Evolutionary conservation across 495 filamentous ascomycete species (phyloP).

Genomic region (Terfezia boudieri): DNA sequence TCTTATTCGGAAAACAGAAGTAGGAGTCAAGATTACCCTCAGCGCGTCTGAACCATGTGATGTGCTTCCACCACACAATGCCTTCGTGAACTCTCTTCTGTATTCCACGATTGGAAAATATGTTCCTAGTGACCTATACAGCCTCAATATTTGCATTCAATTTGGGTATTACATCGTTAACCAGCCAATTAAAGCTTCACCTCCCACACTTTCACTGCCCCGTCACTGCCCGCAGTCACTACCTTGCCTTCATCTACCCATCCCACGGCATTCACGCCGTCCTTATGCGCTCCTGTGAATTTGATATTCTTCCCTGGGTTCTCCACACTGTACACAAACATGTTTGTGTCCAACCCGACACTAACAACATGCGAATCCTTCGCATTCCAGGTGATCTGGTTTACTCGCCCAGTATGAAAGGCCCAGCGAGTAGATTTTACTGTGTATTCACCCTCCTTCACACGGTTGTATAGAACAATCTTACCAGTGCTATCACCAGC

Average conservation of each 20-base stretch:
- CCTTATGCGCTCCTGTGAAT: conserved; percentile 70
- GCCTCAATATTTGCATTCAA: no score
- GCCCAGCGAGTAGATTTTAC: conserved; percentile 64
- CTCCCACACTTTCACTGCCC: conserved; percentile 72
- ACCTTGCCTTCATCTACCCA: conserved; percentile 58
- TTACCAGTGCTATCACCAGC: conserved; percentile 69
- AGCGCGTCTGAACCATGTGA: no score
- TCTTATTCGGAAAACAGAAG: no score
- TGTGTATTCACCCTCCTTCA: conserved; percentile 23
- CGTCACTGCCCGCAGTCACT: conserved; percentile 64
- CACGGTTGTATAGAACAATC: conserved; percentile 51
- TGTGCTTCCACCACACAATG: no score
- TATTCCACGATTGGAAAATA: no score
- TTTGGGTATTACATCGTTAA: no score
- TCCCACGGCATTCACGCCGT: conserved; percentile 69
- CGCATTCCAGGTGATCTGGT: conserved; percentile 58
- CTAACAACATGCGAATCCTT: conserved; percentile 57
- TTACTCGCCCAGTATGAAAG: conserved; percentile 73
- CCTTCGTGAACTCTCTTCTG: no score
- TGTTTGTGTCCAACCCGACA: conserved; percentile 69
- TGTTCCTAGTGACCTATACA: no score
- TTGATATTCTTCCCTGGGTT: conserved; percentile 64
- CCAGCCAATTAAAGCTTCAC: conserved; percentile 25
- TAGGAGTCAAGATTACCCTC: no score
- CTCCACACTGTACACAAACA: conserved; percentile 61